A percentile compares a stretch with the other conserved stretches of the same genome.
Evolutionary conservation across 345 rosid species (phyloP).

Genomic region (Gynandropsis gynandra): DNA sequence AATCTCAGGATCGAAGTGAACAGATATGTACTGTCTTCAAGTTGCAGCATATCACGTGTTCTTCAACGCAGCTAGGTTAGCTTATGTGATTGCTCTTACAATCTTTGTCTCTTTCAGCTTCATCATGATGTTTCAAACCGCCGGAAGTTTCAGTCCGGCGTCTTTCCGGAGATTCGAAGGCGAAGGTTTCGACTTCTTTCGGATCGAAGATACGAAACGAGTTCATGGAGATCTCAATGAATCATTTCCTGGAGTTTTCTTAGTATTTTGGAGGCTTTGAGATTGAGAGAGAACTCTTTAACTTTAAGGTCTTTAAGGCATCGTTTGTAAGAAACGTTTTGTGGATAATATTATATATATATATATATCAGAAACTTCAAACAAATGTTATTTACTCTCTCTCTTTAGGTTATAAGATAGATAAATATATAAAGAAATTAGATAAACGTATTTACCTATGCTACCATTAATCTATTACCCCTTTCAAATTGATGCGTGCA

Average conservation of each 20-base stretch:
- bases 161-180: too few relatives aligned
- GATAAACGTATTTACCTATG: too few relatives aligned
- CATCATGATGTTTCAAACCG: background rate
- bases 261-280: background rate
- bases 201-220: constrained; percentile 2
- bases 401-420: too few relatives aligned
- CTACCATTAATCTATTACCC: too few relatives aligned
- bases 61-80: constrained; percentile 25
- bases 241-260: constrained; percentile 17
- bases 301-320: constrained; percentile 1
- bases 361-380: too few relatives aligned
- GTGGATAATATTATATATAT: too few relatives aligned
- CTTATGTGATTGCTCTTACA: constrained; percentile 21
- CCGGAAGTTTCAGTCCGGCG: background rate
- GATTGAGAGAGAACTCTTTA: too few relatives aligned
- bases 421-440: too few relatives aligned
- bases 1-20: constrained; percentile 5
- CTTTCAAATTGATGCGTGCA: too few relatives aligned
- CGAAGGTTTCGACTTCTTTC: background rate
- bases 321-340: constrained; percentile 6
- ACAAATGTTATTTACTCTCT: too few relatives aligned
- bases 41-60: constrained; percentile 34
- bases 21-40: constrained; percentile 27
- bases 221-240: constrained; percentile 11
- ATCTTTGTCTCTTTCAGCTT: constrained; percentile 17